Conservation (phyloP, 176 grass and related monocot genomes). For the Carex littledalei region DNA sequence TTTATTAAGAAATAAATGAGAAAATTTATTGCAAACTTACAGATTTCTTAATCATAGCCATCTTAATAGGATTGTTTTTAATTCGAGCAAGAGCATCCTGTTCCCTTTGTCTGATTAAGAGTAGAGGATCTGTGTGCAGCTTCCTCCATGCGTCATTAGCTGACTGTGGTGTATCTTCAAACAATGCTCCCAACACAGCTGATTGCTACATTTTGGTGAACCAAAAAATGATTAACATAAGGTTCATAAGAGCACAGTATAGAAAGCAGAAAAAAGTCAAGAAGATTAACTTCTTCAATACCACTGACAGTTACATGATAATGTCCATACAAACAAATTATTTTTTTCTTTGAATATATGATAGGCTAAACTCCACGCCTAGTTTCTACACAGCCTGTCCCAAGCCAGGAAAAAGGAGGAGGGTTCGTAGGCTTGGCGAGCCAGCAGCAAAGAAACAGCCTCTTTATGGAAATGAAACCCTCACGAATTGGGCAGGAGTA, state of each 20-base stretch:
- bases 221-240: slow-evolving; percentile 10
- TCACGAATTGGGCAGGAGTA: too few species aligned
- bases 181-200: slow-evolving; percentile 57
- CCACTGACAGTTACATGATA: not conserved
- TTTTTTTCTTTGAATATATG: too few species aligned
- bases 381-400: too few species aligned
- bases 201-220: slow-evolving; percentile 32
- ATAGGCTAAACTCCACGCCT: too few species aligned
- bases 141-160: slow-evolving; percentile 95
- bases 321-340: not conserved
- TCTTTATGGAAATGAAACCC: too few species aligned
- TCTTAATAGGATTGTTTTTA: slow-evolving; percentile 98
- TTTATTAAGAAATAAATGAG: not conserved
- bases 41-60: slow-evolving; percentile 95
- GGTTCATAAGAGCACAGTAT: not conserved
- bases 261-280: not conserved
- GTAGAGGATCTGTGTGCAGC: slow-evolving; percentile 86
- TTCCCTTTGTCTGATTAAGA: slow-evolving; percentile 89
- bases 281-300: not conserved
- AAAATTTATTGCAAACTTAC: slow-evolving; percentile 39
- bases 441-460: too few species aligned
- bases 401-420: too few species aligned
- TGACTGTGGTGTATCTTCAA: slow-evolving; percentile 95
- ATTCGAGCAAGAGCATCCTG: slow-evolving; percentile 89
- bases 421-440: too few species aligned